These are phyloP conservation scores for Parastagonospora nodorum DNA, from an alignment of 2,329 filamentous ascomycete species.

Conservation along the genomic window DNA sequence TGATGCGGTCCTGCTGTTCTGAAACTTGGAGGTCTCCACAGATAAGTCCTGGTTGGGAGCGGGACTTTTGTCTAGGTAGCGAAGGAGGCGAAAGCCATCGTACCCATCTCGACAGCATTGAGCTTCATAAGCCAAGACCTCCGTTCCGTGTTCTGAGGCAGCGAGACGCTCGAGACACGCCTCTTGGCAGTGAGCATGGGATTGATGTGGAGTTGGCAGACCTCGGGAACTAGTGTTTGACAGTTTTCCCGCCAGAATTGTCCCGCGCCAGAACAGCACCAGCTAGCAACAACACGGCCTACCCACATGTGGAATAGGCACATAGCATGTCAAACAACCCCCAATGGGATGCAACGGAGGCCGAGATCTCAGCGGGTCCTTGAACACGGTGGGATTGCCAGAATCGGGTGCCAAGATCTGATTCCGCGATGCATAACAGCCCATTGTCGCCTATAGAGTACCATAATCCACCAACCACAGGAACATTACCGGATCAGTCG, in stretches of 20 bases:
- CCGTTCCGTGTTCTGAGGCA: not conserved
- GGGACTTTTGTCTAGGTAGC: no score
- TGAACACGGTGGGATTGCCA: not conserved
- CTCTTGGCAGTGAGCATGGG: not conserved
- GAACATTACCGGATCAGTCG: not conserved
- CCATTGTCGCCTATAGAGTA: not conserved
- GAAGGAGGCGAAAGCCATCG: no score
- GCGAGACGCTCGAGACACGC: not conserved
- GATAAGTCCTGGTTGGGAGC: no score
- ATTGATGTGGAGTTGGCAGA: not conserved
- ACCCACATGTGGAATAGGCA: not conserved
- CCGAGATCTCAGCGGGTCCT: not conserved
- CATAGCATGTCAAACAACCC: not conserved
- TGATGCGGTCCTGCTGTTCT: no score
- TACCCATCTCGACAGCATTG: no score
- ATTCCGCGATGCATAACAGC: not conserved
- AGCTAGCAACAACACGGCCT: not conserved
- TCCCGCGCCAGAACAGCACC: not conserved
- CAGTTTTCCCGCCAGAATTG: constrained; percentile 2
- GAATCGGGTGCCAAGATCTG: not conserved
- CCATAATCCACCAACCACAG: not conserved
- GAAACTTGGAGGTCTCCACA: no score
- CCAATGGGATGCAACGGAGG: not conserved
- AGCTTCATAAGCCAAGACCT: no score
- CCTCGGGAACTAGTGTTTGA: constrained; percentile 1